Percentiles rank a stretch among this genome's conserved stretches.
These are phyloP conservation scores for Globisporangium mamillatum DNA, from an alignment of 352 stramenopile genomes.

Conservation along the genomic window DNA sequence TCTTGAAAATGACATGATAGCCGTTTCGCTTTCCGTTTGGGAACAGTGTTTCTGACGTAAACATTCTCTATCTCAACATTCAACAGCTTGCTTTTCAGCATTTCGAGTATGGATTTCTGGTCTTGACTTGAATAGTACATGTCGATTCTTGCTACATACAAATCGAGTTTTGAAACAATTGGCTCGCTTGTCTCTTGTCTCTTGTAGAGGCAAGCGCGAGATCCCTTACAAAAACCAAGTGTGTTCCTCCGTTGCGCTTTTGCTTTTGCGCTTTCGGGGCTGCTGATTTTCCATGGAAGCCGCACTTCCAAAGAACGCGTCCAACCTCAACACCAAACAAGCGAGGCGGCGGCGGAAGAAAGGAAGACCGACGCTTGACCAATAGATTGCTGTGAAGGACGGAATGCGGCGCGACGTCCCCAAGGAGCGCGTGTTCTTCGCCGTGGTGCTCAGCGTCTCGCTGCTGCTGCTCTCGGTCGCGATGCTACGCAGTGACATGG, in stretches of 20 bases:
- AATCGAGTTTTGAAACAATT: neutral
- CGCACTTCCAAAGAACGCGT: neutral
- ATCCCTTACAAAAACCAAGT: neutral
- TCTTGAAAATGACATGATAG: neutral
- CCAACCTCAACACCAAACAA: neutral
- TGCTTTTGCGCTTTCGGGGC: neutral
- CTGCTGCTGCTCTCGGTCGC: constrained; percentile 58
- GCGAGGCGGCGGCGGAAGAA: neutral
- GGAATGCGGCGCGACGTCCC: constrained; percentile 32
- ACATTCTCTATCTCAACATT: too few species aligned
- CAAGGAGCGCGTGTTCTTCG: constrained; percentile 52
- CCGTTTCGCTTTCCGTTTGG: neutral
- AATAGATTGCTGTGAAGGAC: neutral
- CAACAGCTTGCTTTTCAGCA: too few species aligned
- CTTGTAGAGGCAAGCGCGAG: neutral
- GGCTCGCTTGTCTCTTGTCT: too few species aligned
- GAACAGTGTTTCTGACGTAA: neutral
- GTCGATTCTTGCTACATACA: neutral
- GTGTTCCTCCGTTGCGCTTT: neutral
- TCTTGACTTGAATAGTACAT: too few species aligned
- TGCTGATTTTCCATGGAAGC: neutral
- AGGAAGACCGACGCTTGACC: neutral
- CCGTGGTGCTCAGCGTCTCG: constrained; percentile 42
- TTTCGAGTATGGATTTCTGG: too few species aligned
- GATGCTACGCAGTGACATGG: constrained; percentile 54